phyloP scores from a whole-genome alignment of 495 filamentous ascomycete species.

The Aspergillus leporis region DNA sequence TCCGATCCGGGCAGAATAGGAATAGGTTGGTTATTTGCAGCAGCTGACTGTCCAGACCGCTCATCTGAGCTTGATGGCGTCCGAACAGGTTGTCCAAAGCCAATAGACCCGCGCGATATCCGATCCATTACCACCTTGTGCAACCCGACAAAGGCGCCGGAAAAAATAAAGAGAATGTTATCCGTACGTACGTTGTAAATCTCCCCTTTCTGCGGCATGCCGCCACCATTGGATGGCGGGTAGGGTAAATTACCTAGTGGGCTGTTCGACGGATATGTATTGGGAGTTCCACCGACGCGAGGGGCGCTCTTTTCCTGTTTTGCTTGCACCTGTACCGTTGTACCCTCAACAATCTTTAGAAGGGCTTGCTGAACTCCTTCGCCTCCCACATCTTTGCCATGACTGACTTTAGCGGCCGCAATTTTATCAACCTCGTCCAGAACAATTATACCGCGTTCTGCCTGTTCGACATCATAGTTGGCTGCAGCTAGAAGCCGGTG shows the following conservation, averaged over 20 bases:
- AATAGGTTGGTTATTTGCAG: constrained; percentile 44
- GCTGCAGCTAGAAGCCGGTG: constrained; percentile 86
- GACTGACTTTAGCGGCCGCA: constrained; percentile 65
- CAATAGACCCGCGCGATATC: constrained; percentile 83
- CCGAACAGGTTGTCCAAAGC: constrained; percentile 84
- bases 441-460: constrained; percentile 91
- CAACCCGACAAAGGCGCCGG: constrained; percentile 91
- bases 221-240: constrained; percentile 36
- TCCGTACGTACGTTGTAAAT: constrained; percentile 89
- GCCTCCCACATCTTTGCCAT: constrained; percentile 83
- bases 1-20: constrained; percentile 52
- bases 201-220: constrained; percentile 67
- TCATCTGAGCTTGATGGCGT: constrained; percentile 33
- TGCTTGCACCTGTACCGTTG: constrained; percentile 79
- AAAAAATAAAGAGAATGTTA: constrained; percentile 95
- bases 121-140: constrained; percentile 86
- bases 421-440: constrained; percentile 98
- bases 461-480: constrained; percentile 82
- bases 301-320: constrained; percentile 70
- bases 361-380: constrained; percentile 97
- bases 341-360: constrained; percentile 94
- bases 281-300: constrained; percentile 46
- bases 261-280: constrained; percentile 50
- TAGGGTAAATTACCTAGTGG: constrained; percentile 47
- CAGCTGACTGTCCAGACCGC: constrained; percentile 22